Conservation (phyloP, 441 rosid genomes). For the Populus trichocarpa region DNA sequence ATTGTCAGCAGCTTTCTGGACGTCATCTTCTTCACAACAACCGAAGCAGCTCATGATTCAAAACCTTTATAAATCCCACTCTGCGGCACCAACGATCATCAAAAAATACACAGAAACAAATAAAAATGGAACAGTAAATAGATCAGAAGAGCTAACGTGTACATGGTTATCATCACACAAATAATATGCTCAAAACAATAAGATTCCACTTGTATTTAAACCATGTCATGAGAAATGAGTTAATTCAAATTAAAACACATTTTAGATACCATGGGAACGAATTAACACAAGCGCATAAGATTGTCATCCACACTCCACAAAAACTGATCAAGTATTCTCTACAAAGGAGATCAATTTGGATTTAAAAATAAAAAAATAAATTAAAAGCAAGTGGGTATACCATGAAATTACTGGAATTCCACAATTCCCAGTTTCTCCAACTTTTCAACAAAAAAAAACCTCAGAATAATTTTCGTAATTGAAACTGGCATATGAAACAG, state of each 20-base stretch:
- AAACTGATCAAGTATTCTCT: not conserved
- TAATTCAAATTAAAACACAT: not conserved
- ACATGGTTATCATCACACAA: not conserved
- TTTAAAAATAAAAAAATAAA: not conserved
- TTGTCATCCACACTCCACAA: not conserved
- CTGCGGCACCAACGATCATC: not conserved
- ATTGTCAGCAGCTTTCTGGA: slow-evolving; percentile 62
- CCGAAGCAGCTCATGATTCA: slow-evolving; percentile 77
- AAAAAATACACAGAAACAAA: not conserved
- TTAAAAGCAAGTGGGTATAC: not conserved
- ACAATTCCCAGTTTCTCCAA: not conserved
- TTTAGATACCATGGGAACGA: not conserved
- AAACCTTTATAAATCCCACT: slow-evolving; percentile 16
- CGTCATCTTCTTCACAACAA: slow-evolving; percentile 79
- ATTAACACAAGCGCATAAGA: not conserved
- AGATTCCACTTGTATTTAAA: not conserved
- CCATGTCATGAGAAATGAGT: not conserved
- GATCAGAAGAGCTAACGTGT: not conserved
- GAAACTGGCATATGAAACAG: no score
- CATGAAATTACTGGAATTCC: not conserved
- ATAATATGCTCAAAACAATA: not conserved
- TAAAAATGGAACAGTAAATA: not conserved
- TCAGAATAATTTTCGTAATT: no score
- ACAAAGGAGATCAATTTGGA: not conserved
- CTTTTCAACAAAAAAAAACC: no score